Percentiles rank a stretch among this genome's conserved stretches.
Conservation (phyloP, 805 yeast species). For the Lipomyces starkeyi region DNA sequence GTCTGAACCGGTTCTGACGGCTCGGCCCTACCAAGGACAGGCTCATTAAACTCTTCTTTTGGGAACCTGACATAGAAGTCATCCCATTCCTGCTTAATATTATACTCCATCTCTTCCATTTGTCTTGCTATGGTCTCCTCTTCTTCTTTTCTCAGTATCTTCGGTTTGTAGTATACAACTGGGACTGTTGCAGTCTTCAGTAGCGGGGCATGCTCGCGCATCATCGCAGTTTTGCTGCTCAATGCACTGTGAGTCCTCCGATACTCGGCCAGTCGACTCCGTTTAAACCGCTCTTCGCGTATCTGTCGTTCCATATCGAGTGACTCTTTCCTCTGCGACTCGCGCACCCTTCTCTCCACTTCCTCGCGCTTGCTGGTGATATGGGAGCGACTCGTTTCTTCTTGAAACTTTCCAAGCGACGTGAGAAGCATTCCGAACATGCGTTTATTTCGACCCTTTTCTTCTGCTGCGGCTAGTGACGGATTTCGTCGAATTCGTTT, state of each 20-base stretch:
- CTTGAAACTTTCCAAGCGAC: slow-evolving; percentile 27
- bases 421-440: slow-evolving; percentile 36
- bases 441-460: slow-evolving; percentile 31
- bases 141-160: slow-evolving; percentile 2
- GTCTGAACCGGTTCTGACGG: background rate
- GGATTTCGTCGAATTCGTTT: slow-evolving; percentile 20
- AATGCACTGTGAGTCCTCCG: slow-evolving; percentile 1
- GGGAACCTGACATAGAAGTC: slow-evolving; percentile 14
- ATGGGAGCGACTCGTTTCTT: slow-evolving; percentile 18
- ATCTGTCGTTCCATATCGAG: slow-evolving; percentile 12
- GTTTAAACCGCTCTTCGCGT: slow-evolving; percentile 9
- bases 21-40: background rate
- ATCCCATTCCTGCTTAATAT: slow-evolving; percentile 19
- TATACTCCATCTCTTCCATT: slow-evolving; percentile 9
- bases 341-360: slow-evolving; percentile 23
- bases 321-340: slow-evolving; percentile 8
- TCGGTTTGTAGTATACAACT: background rate
- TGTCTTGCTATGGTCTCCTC: background rate
- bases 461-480: slow-evolving; percentile 23
- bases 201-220: background rate
- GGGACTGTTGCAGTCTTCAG: background rate
- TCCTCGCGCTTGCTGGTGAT: slow-evolving; percentile 14
- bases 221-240: background rate
- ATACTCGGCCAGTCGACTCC: background rate
- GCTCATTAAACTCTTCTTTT: background rate